phyloP scores from a whole-genome alignment of 257 asterid genomes.

The Jasminum sambac region DNA sequence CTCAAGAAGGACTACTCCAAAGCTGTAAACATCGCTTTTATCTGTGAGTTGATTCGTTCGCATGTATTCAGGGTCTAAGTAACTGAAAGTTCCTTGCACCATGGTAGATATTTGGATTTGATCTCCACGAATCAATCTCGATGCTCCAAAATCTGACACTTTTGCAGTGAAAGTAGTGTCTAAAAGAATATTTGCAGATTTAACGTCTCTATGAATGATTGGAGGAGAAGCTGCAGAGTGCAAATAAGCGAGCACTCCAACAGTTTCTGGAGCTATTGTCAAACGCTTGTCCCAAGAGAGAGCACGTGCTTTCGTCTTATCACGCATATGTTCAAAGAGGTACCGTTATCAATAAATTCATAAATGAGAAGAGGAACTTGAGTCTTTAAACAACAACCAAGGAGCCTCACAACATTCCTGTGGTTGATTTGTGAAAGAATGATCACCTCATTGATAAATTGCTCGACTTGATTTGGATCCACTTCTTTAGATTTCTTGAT shows the following conservation, averaged over 20 bases:
- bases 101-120: slow-evolving; percentile 18
- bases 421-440: slow-evolving; percentile 30
- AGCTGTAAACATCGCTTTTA: slow-evolving; percentile 37
- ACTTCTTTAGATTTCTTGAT: slow-evolving; percentile 16
- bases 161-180: slow-evolving; percentile 19
- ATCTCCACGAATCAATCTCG: slow-evolving; percentile 21
- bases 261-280: slow-evolving; percentile 27
- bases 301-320: not conserved
- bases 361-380: slow-evolving; percentile 29
- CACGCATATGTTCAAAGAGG: slow-evolving; percentile 29
- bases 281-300: slow-evolving; percentile 23
- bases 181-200: slow-evolving; percentile 27
- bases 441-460: slow-evolving; percentile 31
- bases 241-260: slow-evolving; percentile 23
- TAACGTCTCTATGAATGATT: slow-evolving; percentile 34
- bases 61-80: slow-evolving; percentile 38
- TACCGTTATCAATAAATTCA: slow-evolving; percentile 24
- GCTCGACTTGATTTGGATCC: slow-evolving; percentile 26
- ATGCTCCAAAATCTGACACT: slow-evolving; percentile 29
- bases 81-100: slow-evolving; percentile 37
- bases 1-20: slow-evolving; percentile 35
- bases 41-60: slow-evolving; percentile 20
- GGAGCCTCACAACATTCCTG: slow-evolving; percentile 31
- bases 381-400: slow-evolving; percentile 36
- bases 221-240: slow-evolving; percentile 32